phyloP scores from a whole-genome alignment of 2,329 filamentous ascomycete species.

The Nothomitra cinnamomea region DNA sequence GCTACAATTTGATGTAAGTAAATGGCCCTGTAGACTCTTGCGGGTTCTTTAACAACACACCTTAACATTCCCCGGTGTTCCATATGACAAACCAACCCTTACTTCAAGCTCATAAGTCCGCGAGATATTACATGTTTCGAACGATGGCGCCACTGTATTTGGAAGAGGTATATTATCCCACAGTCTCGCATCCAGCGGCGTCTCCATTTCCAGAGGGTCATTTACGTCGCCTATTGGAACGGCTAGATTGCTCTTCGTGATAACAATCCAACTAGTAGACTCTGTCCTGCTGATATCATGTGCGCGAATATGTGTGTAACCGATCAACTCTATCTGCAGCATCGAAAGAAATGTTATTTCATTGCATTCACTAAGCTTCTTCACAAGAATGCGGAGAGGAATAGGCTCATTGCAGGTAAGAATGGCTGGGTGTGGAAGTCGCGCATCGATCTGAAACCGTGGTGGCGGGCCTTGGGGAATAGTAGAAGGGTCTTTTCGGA shows the following conservation, averaged over 20 bases:
- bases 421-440: conserved; percentile 73
- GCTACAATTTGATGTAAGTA: conserved; percentile 22
- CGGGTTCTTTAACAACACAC: conserved; percentile 18
- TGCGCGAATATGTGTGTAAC: conserved; percentile 62
- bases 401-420: conserved; percentile 78
- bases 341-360: conserved; percentile 61
- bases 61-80: conserved; percentile 35
- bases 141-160: conserved; percentile 73
- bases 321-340: conserved; percentile 67
- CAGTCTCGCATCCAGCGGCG: conserved; percentile 48
- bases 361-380: conserved; percentile 51
- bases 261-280: conserved; percentile 56
- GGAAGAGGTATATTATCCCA: conserved; percentile 63
- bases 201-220: conserved; percentile 46
- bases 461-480: conserved; percentile 23
- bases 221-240: conserved; percentile 45
- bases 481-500: conserved; percentile 16
- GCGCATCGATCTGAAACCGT: conserved; percentile 60
- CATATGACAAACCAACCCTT: conserved; percentile 61
- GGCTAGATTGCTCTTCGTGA: conserved; percentile 52
- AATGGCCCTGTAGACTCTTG: not conserved
- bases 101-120: conserved; percentile 74
- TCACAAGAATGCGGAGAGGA: conserved; percentile 63
- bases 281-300: conserved; percentile 59
- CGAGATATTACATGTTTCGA: conserved; percentile 74